These are phyloP conservation scores for Aurinia saxatilis DNA, from an alignment of 345 rosid genomes.

Conservation along the genomic window DNA sequence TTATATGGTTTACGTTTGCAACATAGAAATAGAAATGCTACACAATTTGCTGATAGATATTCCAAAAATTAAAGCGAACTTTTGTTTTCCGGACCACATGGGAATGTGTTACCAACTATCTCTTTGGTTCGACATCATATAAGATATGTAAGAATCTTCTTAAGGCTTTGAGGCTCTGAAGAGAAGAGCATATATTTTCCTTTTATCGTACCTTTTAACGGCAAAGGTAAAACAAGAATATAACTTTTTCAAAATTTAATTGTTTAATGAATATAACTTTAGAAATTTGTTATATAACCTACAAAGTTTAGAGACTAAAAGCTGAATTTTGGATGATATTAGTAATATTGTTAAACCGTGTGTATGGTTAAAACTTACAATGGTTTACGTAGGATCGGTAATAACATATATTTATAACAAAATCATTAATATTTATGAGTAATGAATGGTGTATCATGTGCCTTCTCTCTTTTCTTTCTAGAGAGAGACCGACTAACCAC, in stretches of 20 bases:
- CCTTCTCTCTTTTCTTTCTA: too few species aligned
- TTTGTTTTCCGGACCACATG: slow-evolving; percentile 35
- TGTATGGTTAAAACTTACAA: background rate
- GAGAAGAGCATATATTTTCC: slow-evolving; percentile 28
- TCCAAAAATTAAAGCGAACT: slow-evolving; percentile 10
- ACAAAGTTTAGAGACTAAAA: background rate
- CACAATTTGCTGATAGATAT: slow-evolving; percentile 15
- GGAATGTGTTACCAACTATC: slow-evolving; percentile 33
- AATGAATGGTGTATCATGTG: too few species aligned
- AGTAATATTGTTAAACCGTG: background rate
- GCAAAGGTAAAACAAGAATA: slow-evolving; percentile 24
- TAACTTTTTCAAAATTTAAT: slow-evolving; percentile 18
- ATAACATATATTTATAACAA: too few species aligned
- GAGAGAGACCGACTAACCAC: too few species aligned
- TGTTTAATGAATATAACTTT: background rate
- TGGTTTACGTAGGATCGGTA: too few species aligned
- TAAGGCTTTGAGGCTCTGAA: slow-evolving; percentile 27
- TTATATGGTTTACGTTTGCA: background rate
- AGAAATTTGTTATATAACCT: background rate
- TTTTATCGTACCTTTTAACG: slow-evolving; percentile 28
- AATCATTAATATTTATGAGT: too few species aligned
- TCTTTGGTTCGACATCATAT: slow-evolving; percentile 15
- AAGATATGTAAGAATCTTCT: slow-evolving; percentile 30
- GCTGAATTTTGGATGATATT: slow-evolving; percentile 10
- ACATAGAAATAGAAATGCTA: slow-evolving; percentile 15